Evolutionary conservation across 169 alveolate genomes (phyloP).

Genomic region (Besnoitia besnoiti): DNA sequence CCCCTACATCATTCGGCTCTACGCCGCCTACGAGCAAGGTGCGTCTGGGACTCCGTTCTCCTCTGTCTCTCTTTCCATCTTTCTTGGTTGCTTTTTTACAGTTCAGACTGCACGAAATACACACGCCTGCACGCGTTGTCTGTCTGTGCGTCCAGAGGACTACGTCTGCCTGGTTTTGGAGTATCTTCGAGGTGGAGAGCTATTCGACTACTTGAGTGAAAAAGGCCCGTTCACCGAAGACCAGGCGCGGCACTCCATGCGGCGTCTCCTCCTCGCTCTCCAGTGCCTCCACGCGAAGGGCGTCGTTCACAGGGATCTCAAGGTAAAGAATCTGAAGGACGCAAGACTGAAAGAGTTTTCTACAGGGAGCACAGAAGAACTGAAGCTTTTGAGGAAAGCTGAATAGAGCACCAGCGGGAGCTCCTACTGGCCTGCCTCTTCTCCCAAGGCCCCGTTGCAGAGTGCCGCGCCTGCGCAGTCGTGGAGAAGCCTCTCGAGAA

Average conservation of each 20-base stretch:
- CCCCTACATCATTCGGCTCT: slow-evolving; percentile 81
- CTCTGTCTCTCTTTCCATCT: neutral
- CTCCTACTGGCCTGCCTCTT: no score
- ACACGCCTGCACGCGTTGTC: neutral
- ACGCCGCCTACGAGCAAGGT: slow-evolving; percentile 83
- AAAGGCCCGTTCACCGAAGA: slow-evolving; percentile 82
- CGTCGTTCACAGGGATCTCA: slow-evolving; percentile 87
- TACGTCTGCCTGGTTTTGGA: slow-evolving; percentile 85
- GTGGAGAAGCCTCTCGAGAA: no score
- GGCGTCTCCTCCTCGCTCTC: slow-evolving; percentile 79
- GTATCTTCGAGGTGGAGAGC: slow-evolving; percentile 84
- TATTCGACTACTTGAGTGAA: slow-evolving; percentile 79
- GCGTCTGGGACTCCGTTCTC: neutral
- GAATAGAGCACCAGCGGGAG: no score
- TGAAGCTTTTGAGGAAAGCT: no score
- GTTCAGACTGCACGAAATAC: no score
- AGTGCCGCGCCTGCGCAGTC: no score
- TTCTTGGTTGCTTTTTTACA: no score
- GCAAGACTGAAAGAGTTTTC: neutral
- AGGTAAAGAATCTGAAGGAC: slow-evolving; percentile 47
- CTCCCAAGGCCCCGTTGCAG: no score
- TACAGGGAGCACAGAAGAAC: neutral
- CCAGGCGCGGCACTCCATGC: slow-evolving; percentile 79
- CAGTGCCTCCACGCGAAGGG: slow-evolving; percentile 79
- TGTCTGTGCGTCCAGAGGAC: slow-evolving; percentile 53